A percentile compares a stretch with the other conserved stretches of the same genome.
Conservation (phyloP, 306 rosid genomes). For the Prunus mume region DNA sequence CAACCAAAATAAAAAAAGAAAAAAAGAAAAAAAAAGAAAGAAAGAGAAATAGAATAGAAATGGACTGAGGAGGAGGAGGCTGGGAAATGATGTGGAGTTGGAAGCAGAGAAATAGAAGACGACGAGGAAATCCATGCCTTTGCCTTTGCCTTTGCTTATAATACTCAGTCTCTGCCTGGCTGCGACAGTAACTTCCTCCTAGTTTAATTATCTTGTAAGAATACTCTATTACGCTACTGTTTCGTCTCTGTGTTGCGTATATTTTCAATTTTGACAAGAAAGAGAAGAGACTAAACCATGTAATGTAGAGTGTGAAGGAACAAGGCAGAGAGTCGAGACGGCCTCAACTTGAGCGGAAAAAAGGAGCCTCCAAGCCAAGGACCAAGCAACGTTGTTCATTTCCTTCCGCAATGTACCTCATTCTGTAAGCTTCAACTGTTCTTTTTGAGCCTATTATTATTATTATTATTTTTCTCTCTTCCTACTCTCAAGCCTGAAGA, state of each 20-base stretch:
- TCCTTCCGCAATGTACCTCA: not conserved
- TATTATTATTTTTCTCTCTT: not conserved
- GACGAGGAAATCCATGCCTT: not conserved
- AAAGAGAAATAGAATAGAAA: no score
- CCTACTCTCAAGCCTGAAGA: slow-evolving; percentile 9
- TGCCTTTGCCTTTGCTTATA: not conserved
- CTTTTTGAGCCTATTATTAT: not conserved
- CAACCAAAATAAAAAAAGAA: not conserved
- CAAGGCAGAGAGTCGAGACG: not conserved
- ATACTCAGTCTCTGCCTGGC: no score
- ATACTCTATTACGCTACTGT: slow-evolving; percentile 8
- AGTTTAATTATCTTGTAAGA: slow-evolving; percentile 7
- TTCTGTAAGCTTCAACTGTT: not conserved
- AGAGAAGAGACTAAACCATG: not conserved
- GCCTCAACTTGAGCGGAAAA: not conserved
- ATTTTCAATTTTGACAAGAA: not conserved
- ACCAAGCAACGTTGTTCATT: not conserved
- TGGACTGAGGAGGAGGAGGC: not conserved
- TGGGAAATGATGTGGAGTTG: not conserved
- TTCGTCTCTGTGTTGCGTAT: not conserved
- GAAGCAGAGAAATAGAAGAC: not conserved
- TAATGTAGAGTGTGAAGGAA: not conserved
- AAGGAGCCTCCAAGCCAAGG: not conserved
- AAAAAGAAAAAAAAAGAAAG: no score
- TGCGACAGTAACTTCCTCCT: slow-evolving; percentile 2